Base-by-base conservation (phyloP, 148 eudicot genomes). In the Rheum nobile region DNA sequence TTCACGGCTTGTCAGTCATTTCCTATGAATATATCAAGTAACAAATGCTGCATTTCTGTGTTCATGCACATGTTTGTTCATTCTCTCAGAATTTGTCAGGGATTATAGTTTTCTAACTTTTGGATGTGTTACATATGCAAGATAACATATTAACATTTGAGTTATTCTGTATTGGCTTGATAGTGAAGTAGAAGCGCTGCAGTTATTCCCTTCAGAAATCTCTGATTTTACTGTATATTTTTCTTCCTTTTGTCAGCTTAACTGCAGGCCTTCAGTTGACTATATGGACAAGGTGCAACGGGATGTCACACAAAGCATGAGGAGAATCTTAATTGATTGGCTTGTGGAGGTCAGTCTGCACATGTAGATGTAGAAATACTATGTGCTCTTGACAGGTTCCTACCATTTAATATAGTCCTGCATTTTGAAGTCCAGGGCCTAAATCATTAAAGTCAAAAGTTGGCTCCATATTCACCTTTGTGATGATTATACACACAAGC, bases 271-370 rank as follows among this genome's bases (percentile, higher is more conserved):
- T 71, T 78, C 73, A 43, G 78, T 41, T 75, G 83, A 85, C 82
- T 90, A 92, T 47, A 92, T 90, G 96, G 90, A 90, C 50, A 84
- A 73, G 65, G 73, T 87, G 88, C 98, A 92, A 72, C 82, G 74
- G 67, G 98, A 90, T 75, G 82, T 90, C 47, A 84, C 87, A 74
- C 80, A 83, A 54, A 77, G 83, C 82, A 92, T 92, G 98, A 86
- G 98, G 22, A 90, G 88, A 37, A 85, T 92, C 74, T 82, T 92
- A 13, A 85, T 92, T 76, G 98, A 92, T 79, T 92, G 98, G 98
- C 93, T 92, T 73, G 91, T 92, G 76, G 98, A 92, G 98, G 98
- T 92, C 75, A 65, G 86, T 81, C 44, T 61, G 38, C 8, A 0
- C 22, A 32, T 65, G 17, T 65, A 32, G 8, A 65, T 65, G 21